A percentile compares a stretch with the other conserved stretches of the same genome.
phyloP scores from a whole-genome alignment of 2,329 filamentous ascomycete species.

The Aspergillus sp. region DNA sequence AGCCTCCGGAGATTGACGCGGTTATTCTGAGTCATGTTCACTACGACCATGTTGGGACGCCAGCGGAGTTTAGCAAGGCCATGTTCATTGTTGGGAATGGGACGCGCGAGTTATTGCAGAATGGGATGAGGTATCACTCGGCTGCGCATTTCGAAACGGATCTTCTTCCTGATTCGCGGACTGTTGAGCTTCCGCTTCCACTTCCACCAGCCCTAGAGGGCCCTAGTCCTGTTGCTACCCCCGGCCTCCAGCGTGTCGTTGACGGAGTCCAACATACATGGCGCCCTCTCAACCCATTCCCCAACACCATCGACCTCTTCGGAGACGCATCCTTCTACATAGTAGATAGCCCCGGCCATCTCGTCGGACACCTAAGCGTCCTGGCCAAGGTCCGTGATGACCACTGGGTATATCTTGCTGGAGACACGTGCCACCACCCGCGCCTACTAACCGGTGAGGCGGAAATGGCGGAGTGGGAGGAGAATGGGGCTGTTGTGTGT shows the following conservation, averaged over 20 bases:
- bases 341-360: constrained; percentile 37
- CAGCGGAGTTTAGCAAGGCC: constrained; percentile 41
- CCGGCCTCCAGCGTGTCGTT: too few relatives aligned
- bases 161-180: constrained; percentile 2
- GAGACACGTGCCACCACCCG: constrained; percentile 39
- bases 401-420: constrained; percentile 34
- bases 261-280: constrained; percentile 16
- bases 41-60: constrained; percentile 50
- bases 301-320: constrained; percentile 35
- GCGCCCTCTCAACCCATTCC: constrained; percentile 21
- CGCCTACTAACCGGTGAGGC: constrained; percentile 34
- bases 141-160: not conserved
- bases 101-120: constrained; percentile 22
- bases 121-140: not conserved
- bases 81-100: constrained; percentile 46
- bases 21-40: constrained; percentile 50
- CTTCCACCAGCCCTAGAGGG: too few relatives aligned
- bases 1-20: constrained; percentile 45
- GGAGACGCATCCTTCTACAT: constrained; percentile 34
- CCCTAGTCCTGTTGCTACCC: too few relatives aligned
- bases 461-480: constrained; percentile 35
- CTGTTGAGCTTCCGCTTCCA: not conserved
- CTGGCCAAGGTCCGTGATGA: constrained; percentile 24
- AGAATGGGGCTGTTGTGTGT: constrained; percentile 32
- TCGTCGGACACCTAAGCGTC: constrained; percentile 40